Evolutionary conservation across 2,329 filamentous ascomycete genomes (phyloP), one percentile per base, ranked within the genome.

Genomic region (Xylaria sp.): DNA sequence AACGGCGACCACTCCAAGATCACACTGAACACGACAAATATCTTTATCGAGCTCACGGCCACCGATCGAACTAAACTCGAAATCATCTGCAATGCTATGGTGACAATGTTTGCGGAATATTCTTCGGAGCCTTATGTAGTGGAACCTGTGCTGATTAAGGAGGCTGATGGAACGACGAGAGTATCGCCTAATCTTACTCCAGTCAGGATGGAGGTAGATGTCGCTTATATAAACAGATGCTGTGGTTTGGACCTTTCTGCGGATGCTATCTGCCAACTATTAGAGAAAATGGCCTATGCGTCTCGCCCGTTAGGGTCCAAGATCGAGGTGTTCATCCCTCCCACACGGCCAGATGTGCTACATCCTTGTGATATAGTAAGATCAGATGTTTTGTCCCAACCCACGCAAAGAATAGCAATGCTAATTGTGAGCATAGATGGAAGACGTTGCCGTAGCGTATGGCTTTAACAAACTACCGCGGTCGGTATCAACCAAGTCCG

Each of bases 1-100:
- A 99, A 99, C 84, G 90, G 94, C 77, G 89, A 99, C 78, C 94
- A 96, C 83, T 98, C 94, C 77, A 99, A 99, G 83, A 99, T 99
- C 79, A 94, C 91, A 8, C 84, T 97, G 54, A 84, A 97, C 79
- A 98, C 94, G 67, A 95, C 88, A 78, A 98, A 99, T 78, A 89
- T 99, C 78, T 93, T 99, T 82, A 97, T 99, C 80, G 96, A 99
- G 82, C 94, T 97, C 77, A 99, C 96, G 8, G 97, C 94, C 49
- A 95, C 94, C 49, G 96, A 99, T 80, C 91, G 92, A 79, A 99
- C 97, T 33, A 99, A 99, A 85, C 88, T 98, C 54, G 94, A 98
- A 75, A 93, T 99, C 73, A 95, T 98, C 70, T 93, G 92, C 83
- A 94, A 97, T 80, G 97, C 98, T 79, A 91, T 99, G 80, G 93